These are phyloP conservation scores for Cladophialophora yegresii DNA, from an alignment of 2,329 filamentous ascomycete genomes.

Conservation along the genomic window DNA sequence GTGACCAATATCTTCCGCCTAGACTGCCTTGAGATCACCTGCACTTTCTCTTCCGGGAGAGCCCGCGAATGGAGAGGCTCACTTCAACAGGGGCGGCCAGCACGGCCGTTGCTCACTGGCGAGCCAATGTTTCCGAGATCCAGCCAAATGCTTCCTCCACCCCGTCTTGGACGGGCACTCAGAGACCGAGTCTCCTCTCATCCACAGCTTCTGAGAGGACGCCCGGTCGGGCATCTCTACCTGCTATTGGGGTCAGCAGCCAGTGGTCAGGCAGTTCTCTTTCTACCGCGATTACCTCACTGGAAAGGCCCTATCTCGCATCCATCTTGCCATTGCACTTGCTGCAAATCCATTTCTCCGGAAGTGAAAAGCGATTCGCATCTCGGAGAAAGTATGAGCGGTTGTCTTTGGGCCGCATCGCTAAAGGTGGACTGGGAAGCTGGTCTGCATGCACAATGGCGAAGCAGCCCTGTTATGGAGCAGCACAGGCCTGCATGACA, in stretches of 20 bases:
- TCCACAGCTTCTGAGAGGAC: neutral
- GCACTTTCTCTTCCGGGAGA: slow-evolving; percentile 1
- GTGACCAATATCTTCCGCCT: neutral
- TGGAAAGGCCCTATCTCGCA: slow-evolving; percentile 3
- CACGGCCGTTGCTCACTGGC: slow-evolving; percentile 4
- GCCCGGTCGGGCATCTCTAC: neutral
- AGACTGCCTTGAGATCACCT: slow-evolving; percentile 3
- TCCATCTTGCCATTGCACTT: neutral
- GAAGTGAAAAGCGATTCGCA: neutral
- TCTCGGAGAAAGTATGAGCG: slow-evolving; percentile 17
- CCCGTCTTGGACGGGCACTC: neutral
- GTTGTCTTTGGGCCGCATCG: slow-evolving; percentile 9
- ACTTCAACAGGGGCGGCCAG: neutral
- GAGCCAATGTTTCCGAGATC: slow-evolving; percentile 2
- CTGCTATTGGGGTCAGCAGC: slow-evolving; percentile 4
- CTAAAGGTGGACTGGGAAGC: neutral
- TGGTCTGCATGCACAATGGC: slow-evolving; percentile 5
- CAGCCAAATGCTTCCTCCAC: slow-evolving; percentile 4
- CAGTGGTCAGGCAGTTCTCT: neutral
- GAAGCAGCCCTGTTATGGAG: neutral
- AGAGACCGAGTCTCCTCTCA: neutral
- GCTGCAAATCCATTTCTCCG: neutral
- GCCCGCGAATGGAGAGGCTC: slow-evolving; percentile 1
- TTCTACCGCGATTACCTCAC: neutral
- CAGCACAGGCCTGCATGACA: neutral